Evolutionary conservation across 2,329 filamentous ascomycete genomes (phyloP).

Genomic region (Didymella arachidicola): DNA sequence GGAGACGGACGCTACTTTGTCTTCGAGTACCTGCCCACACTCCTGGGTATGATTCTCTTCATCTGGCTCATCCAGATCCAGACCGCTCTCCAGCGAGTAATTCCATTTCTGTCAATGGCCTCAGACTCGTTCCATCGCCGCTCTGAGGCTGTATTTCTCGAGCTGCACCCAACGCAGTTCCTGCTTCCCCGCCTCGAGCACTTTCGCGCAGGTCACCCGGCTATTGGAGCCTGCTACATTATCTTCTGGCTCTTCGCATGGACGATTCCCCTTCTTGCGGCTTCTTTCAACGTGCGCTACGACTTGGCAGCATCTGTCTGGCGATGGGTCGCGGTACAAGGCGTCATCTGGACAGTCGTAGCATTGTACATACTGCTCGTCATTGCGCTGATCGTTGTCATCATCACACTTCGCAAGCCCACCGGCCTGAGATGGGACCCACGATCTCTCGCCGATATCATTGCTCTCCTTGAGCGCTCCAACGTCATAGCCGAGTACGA

Average conservation of each 20-base stretch:
- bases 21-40: conserved; percentile 83
- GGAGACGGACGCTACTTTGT: conserved; percentile 81
- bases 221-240: conserved; percentile 71
- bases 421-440: conserved; percentile 89
- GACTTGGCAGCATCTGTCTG: conserved; percentile 68
- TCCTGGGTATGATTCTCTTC: conserved; percentile 74
- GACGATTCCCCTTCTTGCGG: conserved; percentile 81
- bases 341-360: conserved; percentile 79
- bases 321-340: conserved; percentile 81
- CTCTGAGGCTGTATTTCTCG: conserved; percentile 69
- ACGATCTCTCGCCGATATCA: conserved; percentile 79
- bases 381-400: conserved; percentile 64
- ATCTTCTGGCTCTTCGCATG: conserved; percentile 81
- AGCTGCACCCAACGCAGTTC: conserved; percentile 67
- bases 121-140: conserved; percentile 67
- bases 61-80: conserved; percentile 81
- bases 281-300: conserved; percentile 73
- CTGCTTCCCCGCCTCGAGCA: conserved; percentile 72
- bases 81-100: conserved; percentile 74
- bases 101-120: conserved; percentile 81
- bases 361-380: conserved; percentile 75
- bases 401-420: conserved; percentile 70
- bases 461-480: conserved; percentile 79
- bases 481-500: conserved; percentile 79
- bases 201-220: conserved; percentile 72